These are phyloP conservation scores for Gillenia trifoliata DNA, from an alignment of 306 rosid species.

Conservation along the genomic window DNA sequence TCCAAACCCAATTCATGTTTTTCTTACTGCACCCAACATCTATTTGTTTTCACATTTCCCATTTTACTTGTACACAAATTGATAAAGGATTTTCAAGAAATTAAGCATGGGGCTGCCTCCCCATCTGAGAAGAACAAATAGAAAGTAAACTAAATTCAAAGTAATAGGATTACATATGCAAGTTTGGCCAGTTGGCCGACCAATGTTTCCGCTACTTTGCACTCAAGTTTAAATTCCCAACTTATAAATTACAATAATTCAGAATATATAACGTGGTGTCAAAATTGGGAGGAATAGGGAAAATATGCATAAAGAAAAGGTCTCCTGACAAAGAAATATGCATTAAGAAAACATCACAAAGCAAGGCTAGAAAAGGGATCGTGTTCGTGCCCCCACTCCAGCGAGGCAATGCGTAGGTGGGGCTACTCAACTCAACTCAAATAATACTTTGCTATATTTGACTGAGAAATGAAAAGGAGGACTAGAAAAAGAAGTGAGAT, in stretches of 20 bases:
- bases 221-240: not conserved
- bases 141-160: too few species aligned
- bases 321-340: not conserved
- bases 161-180: too few species aligned
- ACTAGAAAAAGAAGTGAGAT: not conserved
- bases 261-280: not conserved
- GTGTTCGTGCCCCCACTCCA: not conserved
- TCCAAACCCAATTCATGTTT: not conserved
- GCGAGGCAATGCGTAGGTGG: not conserved
- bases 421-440: not conserved
- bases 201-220: not conserved
- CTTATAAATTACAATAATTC: too few species aligned
- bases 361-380: conserved; percentile 3
- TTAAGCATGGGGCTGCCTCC: too few species aligned
- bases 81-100: not conserved
- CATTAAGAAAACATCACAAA: not conserved
- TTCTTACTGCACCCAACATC: not conserved
- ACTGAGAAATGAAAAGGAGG: not conserved
- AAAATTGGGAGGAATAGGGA: not conserved
- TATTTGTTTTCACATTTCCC: not conserved
- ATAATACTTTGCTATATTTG: conserved; percentile 1
- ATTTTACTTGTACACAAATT: not conserved
- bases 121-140: too few species aligned
- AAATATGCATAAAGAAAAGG: not conserved
- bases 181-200: not conserved